Percentiles rank a stretch among this genome's conserved stretches.
Evolutionary conservation across 768 basidiomycete genomes (phyloP).

Genomic region (Xerocomus spinulosus): DNA sequence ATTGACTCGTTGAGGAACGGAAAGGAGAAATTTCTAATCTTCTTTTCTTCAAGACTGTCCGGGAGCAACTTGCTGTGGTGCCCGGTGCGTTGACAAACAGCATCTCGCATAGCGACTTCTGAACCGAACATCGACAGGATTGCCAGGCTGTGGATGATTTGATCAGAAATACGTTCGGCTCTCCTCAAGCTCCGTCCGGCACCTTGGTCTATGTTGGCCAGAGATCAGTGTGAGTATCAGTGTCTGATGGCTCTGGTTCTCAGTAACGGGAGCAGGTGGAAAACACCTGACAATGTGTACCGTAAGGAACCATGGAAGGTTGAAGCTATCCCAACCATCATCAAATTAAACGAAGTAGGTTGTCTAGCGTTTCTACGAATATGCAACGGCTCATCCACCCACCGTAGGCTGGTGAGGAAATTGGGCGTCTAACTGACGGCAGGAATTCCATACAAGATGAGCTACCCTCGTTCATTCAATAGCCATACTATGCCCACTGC

Average conservation of each 20-base stretch:
- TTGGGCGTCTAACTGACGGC: constrained; percentile 28
- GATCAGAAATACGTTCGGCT: constrained; percentile 48
- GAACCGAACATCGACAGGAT: constrained; percentile 43
- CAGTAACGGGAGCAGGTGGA: constrained; percentile 51
- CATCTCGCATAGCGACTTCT: constrained; percentile 3
- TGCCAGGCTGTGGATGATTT: constrained; percentile 57
- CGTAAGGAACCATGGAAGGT: constrained; percentile 63
- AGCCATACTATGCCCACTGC: constrained; percentile 8
- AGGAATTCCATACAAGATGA: constrained; percentile 23
- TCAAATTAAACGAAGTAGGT: constrained; percentile 55
- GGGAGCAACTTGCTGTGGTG: constrained; percentile 58
- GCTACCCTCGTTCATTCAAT: constrained; percentile 17
- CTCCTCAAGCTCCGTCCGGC: constrained; percentile 44
- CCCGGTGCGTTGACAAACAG: constrained; percentile 43
- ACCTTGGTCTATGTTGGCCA: constrained; percentile 68
- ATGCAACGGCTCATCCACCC: neutral
- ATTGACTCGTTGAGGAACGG: constrained; percentile 33
- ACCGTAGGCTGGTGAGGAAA: constrained; percentile 24
- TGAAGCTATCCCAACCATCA: constrained; percentile 58
- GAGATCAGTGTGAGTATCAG: constrained; percentile 48
- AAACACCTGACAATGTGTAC: constrained; percentile 49
- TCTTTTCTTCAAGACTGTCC: constrained; percentile 63
- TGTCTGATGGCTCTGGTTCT: neutral
- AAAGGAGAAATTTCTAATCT: constrained; percentile 56
- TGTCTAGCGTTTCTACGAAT: constrained; percentile 3